These are phyloP conservation scores for Gastrolobium villosum DNA, from an alignment of 306 rosid species.

Conservation along the genomic window DNA sequence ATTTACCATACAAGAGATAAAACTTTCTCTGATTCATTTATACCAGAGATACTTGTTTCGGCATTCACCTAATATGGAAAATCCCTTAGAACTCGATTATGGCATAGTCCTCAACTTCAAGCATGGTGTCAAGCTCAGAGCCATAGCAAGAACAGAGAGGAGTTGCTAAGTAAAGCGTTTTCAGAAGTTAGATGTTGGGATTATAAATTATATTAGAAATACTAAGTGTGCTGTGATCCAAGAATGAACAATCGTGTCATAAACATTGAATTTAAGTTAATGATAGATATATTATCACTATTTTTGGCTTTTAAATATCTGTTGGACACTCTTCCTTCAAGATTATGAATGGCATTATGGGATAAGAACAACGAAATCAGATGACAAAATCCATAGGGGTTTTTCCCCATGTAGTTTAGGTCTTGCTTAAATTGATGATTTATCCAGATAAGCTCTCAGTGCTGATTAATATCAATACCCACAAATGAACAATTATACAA, in stretches of 20 bases:
- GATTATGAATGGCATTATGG: background rate
- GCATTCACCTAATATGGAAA: conserved; percentile 88
- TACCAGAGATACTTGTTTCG: conserved; percentile 78
- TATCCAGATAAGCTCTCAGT: background rate
- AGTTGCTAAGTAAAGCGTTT: background rate
- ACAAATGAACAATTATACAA: conserved; percentile 48
- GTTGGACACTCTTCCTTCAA: background rate
- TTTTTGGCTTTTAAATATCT: conserved; percentile 16
- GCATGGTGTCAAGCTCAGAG: conserved; percentile 81
- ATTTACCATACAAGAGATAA: conserved; percentile 80
- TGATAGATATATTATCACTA: background rate
- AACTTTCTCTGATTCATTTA: conserved; percentile 86
- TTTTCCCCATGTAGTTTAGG: background rate
- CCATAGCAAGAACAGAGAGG: conserved; percentile 52
- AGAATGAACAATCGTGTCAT: background rate
- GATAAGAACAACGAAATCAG: background rate
- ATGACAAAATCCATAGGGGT: background rate
- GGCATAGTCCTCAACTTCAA: conserved; percentile 94
- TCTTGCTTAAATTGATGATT: conserved; percentile 12
- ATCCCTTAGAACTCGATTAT: conserved; percentile 79
- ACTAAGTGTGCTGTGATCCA: background rate
- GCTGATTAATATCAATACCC: conserved; percentile 7
- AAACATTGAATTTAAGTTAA: background rate
- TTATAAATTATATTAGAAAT: background rate
- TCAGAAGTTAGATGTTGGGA: background rate